These are phyloP conservation scores for Penicillium sp. DNA, from an alignment of 2,329 filamentous ascomycete genomes.

Conservation along the genomic window DNA sequence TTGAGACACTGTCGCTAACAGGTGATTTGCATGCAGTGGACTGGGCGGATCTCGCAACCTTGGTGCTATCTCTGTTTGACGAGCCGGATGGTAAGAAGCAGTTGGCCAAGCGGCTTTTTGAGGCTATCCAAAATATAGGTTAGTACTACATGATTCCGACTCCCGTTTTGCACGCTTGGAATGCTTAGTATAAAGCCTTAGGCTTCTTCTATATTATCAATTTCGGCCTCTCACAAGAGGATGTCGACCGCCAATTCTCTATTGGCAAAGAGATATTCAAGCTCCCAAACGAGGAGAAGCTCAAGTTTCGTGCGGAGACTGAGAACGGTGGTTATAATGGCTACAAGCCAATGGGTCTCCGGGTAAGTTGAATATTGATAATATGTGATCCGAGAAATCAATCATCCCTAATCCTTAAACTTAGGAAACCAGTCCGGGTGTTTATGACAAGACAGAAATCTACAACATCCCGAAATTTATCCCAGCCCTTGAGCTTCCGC, in stretches of 20 bases:
- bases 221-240: conserved; percentile 56
- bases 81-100: conserved; percentile 52
- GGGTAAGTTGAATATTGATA: background rate
- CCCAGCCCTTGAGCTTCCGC: conserved; percentile 7
- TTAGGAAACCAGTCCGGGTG: conserved; percentile 19
- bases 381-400: background rate
- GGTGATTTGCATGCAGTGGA: conserved; percentile 14
- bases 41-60: conserved; percentile 56
- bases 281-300: conserved; percentile 55
- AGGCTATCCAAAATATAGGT: conserved; percentile 48
- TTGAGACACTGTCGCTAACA: background rate
- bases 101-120: conserved; percentile 51
- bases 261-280: conserved; percentile 57
- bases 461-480: conserved; percentile 58
- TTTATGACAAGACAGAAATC: conserved; percentile 55
- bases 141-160: conserved; percentile 11
- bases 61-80: conserved; percentile 55
- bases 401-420: conserved; percentile 11
- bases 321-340: conserved; percentile 56
- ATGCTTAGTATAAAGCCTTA: conserved; percentile 13
- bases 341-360: conserved; percentile 46
- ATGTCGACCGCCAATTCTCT: conserved; percentile 59
- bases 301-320: conserved; percentile 51
- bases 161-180: background rate
- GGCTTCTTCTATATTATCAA: conserved; percentile 62